Evolutionary conservation across 225 moss, liverwort and hornwort species (phyloP).

Genomic region (Rhytidiadelphus loreus): DNA sequence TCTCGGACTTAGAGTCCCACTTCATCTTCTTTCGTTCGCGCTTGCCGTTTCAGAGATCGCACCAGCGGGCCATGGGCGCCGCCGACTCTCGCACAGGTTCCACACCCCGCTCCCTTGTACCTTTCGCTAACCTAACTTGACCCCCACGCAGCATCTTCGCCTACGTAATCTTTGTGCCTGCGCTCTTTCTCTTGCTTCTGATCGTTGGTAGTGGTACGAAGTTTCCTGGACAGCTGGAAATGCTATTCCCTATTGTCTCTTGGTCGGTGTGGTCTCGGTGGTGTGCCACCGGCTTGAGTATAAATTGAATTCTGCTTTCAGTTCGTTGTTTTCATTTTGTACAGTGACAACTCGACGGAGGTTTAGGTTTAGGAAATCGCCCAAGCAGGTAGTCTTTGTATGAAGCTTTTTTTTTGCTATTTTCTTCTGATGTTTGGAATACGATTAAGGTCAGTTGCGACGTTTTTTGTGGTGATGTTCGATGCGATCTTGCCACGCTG

Average conservation of each 20-base stretch:
- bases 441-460: not conserved
- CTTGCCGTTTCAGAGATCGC: not conserved
- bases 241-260: not conserved
- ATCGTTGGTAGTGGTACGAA: not conserved
- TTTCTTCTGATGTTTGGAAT: not conserved
- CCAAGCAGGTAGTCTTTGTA: not conserved
- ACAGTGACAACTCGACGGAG: not conserved
- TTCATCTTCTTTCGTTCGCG: not conserved
- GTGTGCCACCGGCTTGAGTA: not conserved
- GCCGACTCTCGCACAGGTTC: slow-evolving; percentile 10
- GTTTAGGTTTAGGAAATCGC: not conserved
- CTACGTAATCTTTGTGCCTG: not conserved
- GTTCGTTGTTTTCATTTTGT: not conserved
- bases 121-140: not conserved
- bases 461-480: not conserved
- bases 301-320: not conserved
- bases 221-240: not conserved
- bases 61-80: slow-evolving; percentile 24
- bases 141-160: not conserved
- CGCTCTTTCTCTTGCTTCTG: not conserved
- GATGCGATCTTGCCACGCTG: not conserved
- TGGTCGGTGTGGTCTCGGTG: not conserved
- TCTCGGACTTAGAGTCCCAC: not conserved
- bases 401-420: not conserved
- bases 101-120: not conserved